These are phyloP conservation scores for Malania oleifera DNA, from an alignment of 164 flowering plant genomes.

Conservation along the genomic window DNA sequence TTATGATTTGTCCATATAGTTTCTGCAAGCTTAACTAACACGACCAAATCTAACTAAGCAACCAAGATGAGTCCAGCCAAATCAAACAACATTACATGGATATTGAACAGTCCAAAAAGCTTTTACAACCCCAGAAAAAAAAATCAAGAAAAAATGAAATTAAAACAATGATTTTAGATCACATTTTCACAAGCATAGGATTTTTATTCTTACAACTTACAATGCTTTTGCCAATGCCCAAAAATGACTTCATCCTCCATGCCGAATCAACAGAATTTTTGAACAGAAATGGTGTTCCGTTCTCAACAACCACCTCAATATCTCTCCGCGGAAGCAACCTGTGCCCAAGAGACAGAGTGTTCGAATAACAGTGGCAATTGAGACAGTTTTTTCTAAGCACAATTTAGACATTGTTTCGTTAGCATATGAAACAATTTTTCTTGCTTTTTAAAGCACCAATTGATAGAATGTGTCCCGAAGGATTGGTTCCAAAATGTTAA, in stretches of 20 bases:
- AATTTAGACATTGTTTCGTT: too few species aligned
- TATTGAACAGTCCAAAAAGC: neutral
- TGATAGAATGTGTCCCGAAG: too few species aligned
- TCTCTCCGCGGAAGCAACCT: constrained; percentile 66
- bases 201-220: too few species aligned
- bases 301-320: constrained; percentile 57
- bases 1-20: too few species aligned
- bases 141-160: neutral
- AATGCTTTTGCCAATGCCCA: constrained; percentile 25
- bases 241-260: constrained; percentile 47
- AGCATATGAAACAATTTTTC: too few species aligned
- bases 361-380: neutral
- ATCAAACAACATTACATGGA: too few species aligned
- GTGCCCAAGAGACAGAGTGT: neutral
- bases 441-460: too few species aligned
- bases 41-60: too few species aligned
- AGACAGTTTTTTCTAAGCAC: too few species aligned
- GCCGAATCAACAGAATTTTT: constrained; percentile 35
- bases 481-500: too few species aligned
- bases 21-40: too few species aligned
- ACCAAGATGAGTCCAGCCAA: too few species aligned
- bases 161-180: neutral
- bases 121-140: neutral
- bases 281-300: constrained; percentile 66
- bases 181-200: neutral